phyloP scores from a whole-genome alignment of 2,329 filamentous ascomycete species.

The Myriangium duriaei region DNA sequence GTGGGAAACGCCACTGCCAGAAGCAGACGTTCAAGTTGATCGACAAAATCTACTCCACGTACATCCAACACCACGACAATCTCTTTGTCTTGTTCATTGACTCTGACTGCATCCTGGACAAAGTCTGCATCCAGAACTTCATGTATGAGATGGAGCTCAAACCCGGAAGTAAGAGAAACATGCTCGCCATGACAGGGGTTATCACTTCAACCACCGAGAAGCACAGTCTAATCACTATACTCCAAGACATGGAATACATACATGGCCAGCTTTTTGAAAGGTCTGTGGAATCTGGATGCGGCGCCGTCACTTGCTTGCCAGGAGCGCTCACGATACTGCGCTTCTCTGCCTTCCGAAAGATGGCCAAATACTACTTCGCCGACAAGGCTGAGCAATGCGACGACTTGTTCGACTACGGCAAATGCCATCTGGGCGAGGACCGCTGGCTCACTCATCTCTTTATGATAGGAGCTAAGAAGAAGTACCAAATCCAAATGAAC shows the following conservation, averaged over 20 bases:
- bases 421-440: conserved; percentile 90
- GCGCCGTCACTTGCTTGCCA: conserved; percentile 85
- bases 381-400: conserved; percentile 93
- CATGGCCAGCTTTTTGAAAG: conserved; percentile 94
- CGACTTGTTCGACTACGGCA: conserved; percentile 92
- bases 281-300: conserved; percentile 87
- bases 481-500: conserved; percentile 95
- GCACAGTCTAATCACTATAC: conserved; percentile 75
- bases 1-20: conserved; percentile 87
- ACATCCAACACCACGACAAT: conserved; percentile 77
- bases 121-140: conserved; percentile 88
- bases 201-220: conserved; percentile 89
- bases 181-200: conserved; percentile 95
- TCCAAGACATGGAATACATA: conserved; percentile 97
- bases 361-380: conserved; percentile 98
- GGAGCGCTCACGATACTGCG: conserved; percentile 91
- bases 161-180: conserved; percentile 79
- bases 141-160: conserved; percentile 98
- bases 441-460: conserved; percentile 95
- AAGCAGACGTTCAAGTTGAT: conserved; percentile 89
- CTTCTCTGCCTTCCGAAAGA: conserved; percentile 88
- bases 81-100: conserved; percentile 95
- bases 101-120: conserved; percentile 89
- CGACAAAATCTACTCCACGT: conserved; percentile 80
- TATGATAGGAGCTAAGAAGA: conserved; percentile 90